These are phyloP conservation scores for Talaromyces borbonicus DNA, from an alignment of 495 filamentous ascomycete species.

Conservation along the genomic window DNA sequence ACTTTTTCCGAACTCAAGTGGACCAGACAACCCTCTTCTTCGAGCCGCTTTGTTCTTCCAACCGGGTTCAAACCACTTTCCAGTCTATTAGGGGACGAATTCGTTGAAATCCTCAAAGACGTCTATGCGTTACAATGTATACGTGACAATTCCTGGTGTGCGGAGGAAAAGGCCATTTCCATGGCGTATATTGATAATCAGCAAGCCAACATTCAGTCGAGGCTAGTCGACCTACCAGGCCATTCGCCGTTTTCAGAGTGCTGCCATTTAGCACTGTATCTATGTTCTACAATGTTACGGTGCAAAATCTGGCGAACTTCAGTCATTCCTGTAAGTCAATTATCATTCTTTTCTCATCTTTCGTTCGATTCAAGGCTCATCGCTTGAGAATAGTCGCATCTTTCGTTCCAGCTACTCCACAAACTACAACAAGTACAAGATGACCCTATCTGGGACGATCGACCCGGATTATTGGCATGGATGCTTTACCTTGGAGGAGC, in stretches of 20 bases:
- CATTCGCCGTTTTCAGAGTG: slow-evolving; percentile 16
- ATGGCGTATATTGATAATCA: slow-evolving; percentile 31
- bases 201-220: slow-evolving; percentile 27
- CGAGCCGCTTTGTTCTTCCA: slow-evolving; percentile 16
- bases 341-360: not conserved
- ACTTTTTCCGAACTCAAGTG: slow-evolving; percentile 29
- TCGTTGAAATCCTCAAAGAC: slow-evolving; percentile 25
- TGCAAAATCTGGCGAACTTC: slow-evolving; percentile 28
- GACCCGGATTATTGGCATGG: slow-evolving; percentile 24
- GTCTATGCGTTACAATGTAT: slow-evolving; percentile 28
- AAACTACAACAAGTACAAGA: slow-evolving; percentile 18
- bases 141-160: slow-evolving; percentile 16
- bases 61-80: slow-evolving; percentile 18
- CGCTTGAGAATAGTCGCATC: slow-evolving; percentile 15
- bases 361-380: not conserved
- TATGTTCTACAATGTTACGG: slow-evolving; percentile 27
- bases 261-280: slow-evolving; percentile 27
- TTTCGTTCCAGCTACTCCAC: slow-evolving; percentile 23
- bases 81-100: slow-evolving; percentile 15
- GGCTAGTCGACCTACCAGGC: slow-evolving; percentile 18
- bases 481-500: slow-evolving; percentile 28
- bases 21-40: slow-evolving; percentile 21
- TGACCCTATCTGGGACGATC: slow-evolving; percentile 18
- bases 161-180: slow-evolving; percentile 14
- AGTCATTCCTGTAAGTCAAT: slow-evolving; percentile 22